A percentile compares a stretch with the other conserved stretches of the same genome.
These are phyloP conservation scores for Claviceps africana DNA, from an alignment of 2,329 filamentous ascomycete species.

Conservation along the genomic window DNA sequence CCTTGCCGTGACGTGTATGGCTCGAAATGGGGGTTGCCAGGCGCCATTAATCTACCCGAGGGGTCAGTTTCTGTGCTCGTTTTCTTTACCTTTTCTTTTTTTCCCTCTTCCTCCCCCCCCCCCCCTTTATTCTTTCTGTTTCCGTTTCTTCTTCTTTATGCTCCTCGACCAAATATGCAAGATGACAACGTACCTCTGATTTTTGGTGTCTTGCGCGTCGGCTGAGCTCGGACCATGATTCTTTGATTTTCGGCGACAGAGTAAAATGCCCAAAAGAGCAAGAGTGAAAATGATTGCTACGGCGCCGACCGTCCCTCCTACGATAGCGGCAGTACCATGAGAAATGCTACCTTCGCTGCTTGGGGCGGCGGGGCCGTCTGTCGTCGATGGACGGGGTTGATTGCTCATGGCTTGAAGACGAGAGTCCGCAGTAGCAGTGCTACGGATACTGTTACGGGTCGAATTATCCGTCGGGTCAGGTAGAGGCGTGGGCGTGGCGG, in stretches of 20 bases:
- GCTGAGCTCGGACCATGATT: background rate
- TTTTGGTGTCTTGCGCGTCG: constrained; percentile 19
- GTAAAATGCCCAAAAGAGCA: constrained; percentile 27
- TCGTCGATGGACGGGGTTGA: constrained; percentile 8
- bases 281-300: constrained; percentile 31
- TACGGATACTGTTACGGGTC: background rate
- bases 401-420: background rate
- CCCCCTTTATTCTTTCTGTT: background rate
- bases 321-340: constrained; percentile 33
- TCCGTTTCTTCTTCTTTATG: background rate
- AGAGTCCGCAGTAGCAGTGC: background rate
- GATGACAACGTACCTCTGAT: constrained; percentile 23
- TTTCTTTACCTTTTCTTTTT: background rate
- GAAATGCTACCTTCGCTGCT: constrained; percentile 14
- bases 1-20: constrained; percentile 17
- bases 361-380: constrained; percentile 14
- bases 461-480: constrained; percentile 20
- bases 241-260: constrained; percentile 23
- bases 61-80: constrained; percentile 8
- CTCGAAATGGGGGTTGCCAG: constrained; percentile 13
- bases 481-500: constrained; percentile 23
- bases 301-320: constrained; percentile 40
- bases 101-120: background rate
- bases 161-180: background rate
- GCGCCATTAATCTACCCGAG: constrained; percentile 15